A percentile compares a stretch with the other conserved stretches of the same genome.
phyloP scores from a whole-genome alignment of 495 filamentous ascomycete species.

The Aspergillus ellipticus region DNA sequence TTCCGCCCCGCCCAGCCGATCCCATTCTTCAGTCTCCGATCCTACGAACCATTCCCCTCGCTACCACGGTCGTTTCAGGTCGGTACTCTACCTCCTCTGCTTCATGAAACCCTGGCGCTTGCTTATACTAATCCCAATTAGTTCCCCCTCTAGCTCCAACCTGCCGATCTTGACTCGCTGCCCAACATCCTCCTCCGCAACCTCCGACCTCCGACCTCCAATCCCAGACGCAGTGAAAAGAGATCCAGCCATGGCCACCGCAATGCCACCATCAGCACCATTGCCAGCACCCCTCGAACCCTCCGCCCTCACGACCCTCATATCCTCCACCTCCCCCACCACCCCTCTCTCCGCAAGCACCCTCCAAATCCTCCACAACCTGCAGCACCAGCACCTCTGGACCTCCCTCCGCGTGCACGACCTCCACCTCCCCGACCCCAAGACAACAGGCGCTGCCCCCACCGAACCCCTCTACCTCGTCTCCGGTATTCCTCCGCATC shows the following conservation, averaged over 20 bases:
- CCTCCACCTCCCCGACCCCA: conserved; percentile 18
- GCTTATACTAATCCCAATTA: background rate
- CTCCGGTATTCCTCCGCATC: conserved; percentile 81
- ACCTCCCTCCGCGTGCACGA: conserved; percentile 60
- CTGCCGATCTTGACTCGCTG: background rate
- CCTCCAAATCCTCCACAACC: conserved; percentile 69
- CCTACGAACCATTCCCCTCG: background rate
- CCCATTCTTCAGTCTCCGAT: background rate
- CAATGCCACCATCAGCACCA: background rate
- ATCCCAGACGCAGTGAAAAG: background rate
- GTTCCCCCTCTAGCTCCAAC: background rate
- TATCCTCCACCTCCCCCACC: background rate
- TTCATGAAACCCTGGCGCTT: background rate
- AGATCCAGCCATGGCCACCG: background rate
- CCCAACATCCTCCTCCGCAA: background rate
- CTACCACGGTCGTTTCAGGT: background rate
- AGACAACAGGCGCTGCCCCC: conserved; percentile 5
- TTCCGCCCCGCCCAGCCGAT: conserved; percentile 2
- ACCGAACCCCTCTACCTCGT: conserved; percentile 61
- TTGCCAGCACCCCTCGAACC: background rate
- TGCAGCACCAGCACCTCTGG: conserved; percentile 87
- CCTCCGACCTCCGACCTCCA: background rate
- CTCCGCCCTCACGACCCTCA: conserved; percentile 2
- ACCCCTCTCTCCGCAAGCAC: conserved; percentile 51
- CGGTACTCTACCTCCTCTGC: too few species aligned